These are phyloP conservation scores for Podospora bellae-mahoneyi DNA, from an alignment of 495 filamentous ascomycete genomes.

Conservation along the genomic window DNA sequence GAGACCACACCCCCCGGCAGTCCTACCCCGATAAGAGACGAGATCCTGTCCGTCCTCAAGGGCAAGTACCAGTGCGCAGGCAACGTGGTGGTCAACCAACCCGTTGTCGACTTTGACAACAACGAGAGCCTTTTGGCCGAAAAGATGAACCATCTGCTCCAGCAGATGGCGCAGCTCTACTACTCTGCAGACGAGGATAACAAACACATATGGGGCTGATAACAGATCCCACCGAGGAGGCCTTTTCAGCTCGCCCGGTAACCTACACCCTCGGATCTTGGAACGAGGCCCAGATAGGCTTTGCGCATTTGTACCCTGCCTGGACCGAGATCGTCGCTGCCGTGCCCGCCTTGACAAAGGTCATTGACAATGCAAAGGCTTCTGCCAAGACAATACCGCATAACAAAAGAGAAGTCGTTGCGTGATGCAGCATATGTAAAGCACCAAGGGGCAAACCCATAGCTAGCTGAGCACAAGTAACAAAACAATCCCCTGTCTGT, in stretches of 20 bases:
- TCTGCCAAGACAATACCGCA: no score
- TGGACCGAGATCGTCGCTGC: conserved; percentile 16
- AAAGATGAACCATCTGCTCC: not conserved
- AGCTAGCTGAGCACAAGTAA: not conserved
- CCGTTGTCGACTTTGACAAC: conserved; percentile 3
- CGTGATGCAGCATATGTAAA: no score
- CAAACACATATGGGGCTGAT: conserved; percentile 13
- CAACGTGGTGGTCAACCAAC: conserved; percentile 10
- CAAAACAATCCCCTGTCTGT: not conserved
- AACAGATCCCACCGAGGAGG: conserved; percentile 7
- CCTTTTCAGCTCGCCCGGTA: conserved; percentile 2
- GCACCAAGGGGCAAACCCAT: not conserved
- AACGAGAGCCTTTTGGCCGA: conserved; percentile 1
- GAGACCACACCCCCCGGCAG: not conserved
- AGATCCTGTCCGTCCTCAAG: conserved; percentile 7
- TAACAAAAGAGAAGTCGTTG: no score
- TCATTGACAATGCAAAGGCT: not conserved
- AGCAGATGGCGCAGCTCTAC: conserved; percentile 8
- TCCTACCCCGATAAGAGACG: not conserved
- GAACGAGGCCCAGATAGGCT: conserved; percentile 14
- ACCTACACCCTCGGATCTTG: conserved; percentile 12
- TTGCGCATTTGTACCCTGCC: conserved; percentile 18
- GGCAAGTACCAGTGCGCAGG: conserved; percentile 4
- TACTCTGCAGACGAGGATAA: conserved; percentile 7
- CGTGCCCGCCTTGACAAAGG: not conserved